phyloP scores from a whole-genome alignment of 2,329 filamentous ascomycete species.

The Ambrosiella beaveri region DNA sequence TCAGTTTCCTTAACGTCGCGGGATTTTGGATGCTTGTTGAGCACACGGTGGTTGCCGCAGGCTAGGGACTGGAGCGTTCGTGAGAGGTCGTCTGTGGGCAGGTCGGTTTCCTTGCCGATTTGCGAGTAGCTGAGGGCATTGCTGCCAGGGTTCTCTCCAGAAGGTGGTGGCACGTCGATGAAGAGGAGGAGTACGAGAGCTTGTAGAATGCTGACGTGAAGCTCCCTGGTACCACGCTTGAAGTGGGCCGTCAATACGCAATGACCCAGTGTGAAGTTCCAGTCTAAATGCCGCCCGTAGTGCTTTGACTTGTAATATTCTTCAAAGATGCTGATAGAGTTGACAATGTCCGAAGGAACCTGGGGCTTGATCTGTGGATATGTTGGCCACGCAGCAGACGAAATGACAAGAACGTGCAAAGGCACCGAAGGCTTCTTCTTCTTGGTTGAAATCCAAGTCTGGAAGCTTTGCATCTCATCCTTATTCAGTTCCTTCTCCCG shows the following conservation, averaged over 20 bases:
- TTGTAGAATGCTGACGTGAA: constrained; percentile 83
- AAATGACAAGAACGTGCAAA: constrained; percentile 77
- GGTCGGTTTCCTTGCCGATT: constrained; percentile 55
- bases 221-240: constrained; percentile 63
- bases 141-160: not conserved
- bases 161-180: constrained; percentile 41
- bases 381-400: constrained; percentile 77
- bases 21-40: constrained; percentile 41
- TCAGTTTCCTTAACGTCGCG: constrained; percentile 64
- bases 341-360: constrained; percentile 57
- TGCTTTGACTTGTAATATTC: constrained; percentile 78
- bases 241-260: constrained; percentile 74
- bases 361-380: constrained; percentile 61
- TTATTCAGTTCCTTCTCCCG: constrained; percentile 88
- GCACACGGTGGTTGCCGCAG: constrained; percentile 71
- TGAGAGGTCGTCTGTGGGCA: constrained; percentile 62
- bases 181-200: constrained; percentile 81
- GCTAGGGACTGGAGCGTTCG: constrained; percentile 90
- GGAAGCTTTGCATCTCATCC: constrained; percentile 81
- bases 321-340: constrained; percentile 69
- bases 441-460: constrained; percentile 24
- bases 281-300: constrained; percentile 67
- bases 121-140: constrained; percentile 47
- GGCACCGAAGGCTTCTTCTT: constrained; percentile 34
- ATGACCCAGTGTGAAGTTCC: constrained; percentile 88